These are phyloP conservation scores for Lichtheimia ornata DNA, from an alignment of 371 early-diverging fungal genomes.

Conservation along the genomic window DNA sequence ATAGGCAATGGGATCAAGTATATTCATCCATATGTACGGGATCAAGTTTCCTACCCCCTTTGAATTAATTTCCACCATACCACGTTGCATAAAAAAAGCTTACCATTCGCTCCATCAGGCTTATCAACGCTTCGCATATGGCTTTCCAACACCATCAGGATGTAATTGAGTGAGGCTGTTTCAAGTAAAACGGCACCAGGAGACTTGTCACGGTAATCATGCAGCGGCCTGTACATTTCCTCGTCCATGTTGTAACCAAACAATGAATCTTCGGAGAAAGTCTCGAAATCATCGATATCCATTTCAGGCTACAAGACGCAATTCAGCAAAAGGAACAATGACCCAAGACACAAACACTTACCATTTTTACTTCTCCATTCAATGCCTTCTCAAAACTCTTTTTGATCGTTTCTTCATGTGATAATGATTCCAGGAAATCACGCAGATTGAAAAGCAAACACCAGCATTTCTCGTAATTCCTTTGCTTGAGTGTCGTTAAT, in stretches of 20 bases:
- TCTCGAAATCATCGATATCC: conserved; percentile 45
- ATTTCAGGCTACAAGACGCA: conserved; percentile 32
- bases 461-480: conserved; percentile 52
- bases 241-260: conserved; percentile 52
- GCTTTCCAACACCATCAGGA: conserved; percentile 35
- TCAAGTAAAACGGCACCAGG: conserved; percentile 43
- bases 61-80: not conserved
- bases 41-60: conserved; percentile 26
- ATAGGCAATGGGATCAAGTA: conserved; percentile 48
- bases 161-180: conserved; percentile 37
- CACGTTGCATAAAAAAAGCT: not conserved
- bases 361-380: conserved; percentile 41
- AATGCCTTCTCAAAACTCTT: conserved; percentile 13
- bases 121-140: conserved; percentile 37
- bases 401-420: conserved; percentile 8
- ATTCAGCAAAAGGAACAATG: not conserved
- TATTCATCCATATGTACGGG: conserved; percentile 42
- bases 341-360: conserved; percentile 1
- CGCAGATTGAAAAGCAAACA: conserved; percentile 45
- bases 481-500: conserved; percentile 47
- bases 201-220: conserved; percentile 31
- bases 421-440: conserved; percentile 40
- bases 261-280: conserved; percentile 47
- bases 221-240: conserved; percentile 37
- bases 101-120: conserved; percentile 24